phyloP scores from a whole-genome alignment of 2,329 filamentous ascomycete species.

The Myriosclerotinia scirpicola region DNA sequence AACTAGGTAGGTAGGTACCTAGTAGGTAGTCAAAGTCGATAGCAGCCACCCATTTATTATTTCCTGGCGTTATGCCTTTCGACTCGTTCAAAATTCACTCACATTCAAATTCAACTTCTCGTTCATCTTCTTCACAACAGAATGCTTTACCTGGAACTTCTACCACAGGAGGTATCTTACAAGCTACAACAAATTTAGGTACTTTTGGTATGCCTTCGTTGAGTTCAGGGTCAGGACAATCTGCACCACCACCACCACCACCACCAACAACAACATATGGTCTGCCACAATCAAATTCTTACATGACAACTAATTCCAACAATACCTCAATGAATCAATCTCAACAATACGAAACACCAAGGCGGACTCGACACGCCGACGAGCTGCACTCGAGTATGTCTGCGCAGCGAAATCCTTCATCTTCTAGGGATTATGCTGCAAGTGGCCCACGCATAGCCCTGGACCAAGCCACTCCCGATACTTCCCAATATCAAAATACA shows the following conservation, averaged over 20 bases:
- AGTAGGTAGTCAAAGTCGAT: not conserved
- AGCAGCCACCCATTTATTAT: slow-evolving; percentile 1
- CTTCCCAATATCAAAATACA: slow-evolving; percentile 47
- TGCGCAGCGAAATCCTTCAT: slow-evolving; percentile 37
- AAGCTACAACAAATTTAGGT: slow-evolving; percentile 38
- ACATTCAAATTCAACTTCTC: slow-evolving; percentile 21
- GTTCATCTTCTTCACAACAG: slow-evolving; percentile 32
- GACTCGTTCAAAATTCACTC: slow-evolving; percentile 32
- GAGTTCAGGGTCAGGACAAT: slow-evolving; percentile 38
- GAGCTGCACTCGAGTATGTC: slow-evolving; percentile 47
- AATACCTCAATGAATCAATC: slow-evolving; percentile 45
- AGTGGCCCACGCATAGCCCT: slow-evolving; percentile 56
- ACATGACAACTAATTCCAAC: slow-evolving; percentile 31
- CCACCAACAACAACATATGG: slow-evolving; percentile 29
- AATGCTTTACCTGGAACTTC: slow-evolving; percentile 31
- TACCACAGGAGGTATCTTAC: slow-evolving; percentile 35
- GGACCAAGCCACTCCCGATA: slow-evolving; percentile 55
- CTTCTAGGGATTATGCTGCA: slow-evolving; percentile 49
- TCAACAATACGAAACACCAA: slow-evolving; percentile 51
- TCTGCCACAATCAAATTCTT: slow-evolving; percentile 30
- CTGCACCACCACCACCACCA: slow-evolving; percentile 31
- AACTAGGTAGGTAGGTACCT: not conserved
- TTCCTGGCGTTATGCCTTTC: slow-evolving; percentile 21
- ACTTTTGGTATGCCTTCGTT: slow-evolving; percentile 37
- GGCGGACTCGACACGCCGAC: slow-evolving; percentile 53